These are phyloP conservation scores for Aspergillus indologenus DNA, from an alignment of 495 filamentous ascomycete genomes.

Conservation along the genomic window DNA sequence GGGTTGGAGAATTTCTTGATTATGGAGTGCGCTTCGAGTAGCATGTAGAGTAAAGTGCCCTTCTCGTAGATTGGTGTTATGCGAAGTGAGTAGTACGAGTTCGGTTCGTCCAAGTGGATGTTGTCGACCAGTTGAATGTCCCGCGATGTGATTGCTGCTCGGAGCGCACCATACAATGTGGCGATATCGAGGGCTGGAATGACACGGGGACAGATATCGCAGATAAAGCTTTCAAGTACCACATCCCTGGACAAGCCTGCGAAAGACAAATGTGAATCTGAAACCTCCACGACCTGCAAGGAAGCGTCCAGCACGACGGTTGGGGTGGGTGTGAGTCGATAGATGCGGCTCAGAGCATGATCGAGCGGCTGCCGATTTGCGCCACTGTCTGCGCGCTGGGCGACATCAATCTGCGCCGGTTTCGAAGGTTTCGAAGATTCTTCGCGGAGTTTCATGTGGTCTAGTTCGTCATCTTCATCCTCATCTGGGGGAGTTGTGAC, in stretches of 20 bases:
- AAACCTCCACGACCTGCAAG: slow-evolving; percentile 46
- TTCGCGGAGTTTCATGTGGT: neutral
- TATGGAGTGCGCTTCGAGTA: slow-evolving; percentile 44
- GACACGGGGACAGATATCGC: slow-evolving; percentile 32
- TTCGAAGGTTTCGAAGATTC: neutral
- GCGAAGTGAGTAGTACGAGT: slow-evolving; percentile 37
- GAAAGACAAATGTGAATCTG: slow-evolving; percentile 43
- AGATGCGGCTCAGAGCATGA: slow-evolving; percentile 30
- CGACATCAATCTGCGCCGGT: neutral
- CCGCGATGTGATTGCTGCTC: slow-evolving; percentile 41
- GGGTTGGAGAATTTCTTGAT: slow-evolving; percentile 19
- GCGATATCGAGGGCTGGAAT: slow-evolving; percentile 37
- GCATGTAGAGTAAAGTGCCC: slow-evolving; percentile 40
- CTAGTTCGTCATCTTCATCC: neutral
- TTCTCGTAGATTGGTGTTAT: slow-evolving; percentile 53
- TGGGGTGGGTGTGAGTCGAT: slow-evolving; percentile 49
- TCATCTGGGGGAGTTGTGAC: slow-evolving; percentile 3
- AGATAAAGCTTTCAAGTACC: slow-evolving; percentile 42
- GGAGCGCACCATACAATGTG: slow-evolving; percentile 40
- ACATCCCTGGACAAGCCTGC: slow-evolving; percentile 37
- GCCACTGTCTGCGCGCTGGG: neutral
- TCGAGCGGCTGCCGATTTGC: neutral
- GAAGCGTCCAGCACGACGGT: slow-evolving; percentile 48
- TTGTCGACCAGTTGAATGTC: slow-evolving; percentile 30
- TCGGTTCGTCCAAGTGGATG: slow-evolving; percentile 24